Percentiles rank a stretch among this genome's conserved stretches.
Evolutionary conservation across 2,329 filamentous ascomycete species (phyloP).

Genomic region (Fonsecaea erecta): DNA sequence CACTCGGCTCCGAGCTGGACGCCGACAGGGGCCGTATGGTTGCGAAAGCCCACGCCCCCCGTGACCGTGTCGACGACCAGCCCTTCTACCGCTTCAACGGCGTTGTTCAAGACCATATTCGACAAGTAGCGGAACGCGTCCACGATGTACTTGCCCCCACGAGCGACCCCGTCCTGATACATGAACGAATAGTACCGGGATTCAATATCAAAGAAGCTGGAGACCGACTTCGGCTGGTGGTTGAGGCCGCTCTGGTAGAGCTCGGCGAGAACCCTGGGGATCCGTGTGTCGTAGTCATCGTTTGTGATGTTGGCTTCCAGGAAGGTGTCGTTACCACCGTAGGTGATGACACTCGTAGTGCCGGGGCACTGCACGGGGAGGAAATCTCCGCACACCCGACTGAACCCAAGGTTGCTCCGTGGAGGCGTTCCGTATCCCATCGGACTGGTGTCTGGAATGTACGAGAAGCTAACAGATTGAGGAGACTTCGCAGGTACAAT

Average conservation of each 20-base stretch:
- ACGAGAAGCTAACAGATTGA: constrained; percentile 43
- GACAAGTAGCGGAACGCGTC: constrained; percentile 42
- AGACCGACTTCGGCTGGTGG: constrained; percentile 42
- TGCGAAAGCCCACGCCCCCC: constrained; percentile 53
- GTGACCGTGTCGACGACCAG: constrained; percentile 44
- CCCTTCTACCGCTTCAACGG: constrained; percentile 46
- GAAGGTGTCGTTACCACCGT: constrained; percentile 36
- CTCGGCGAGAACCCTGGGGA: constrained; percentile 44
- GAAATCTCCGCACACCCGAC: constrained; percentile 41
- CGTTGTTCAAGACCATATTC: constrained; percentile 44
- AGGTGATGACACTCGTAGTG: constrained; percentile 33
- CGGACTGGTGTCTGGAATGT: constrained; percentile 45
- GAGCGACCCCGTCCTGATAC: constrained; percentile 23
- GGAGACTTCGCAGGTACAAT: constrained; percentile 38
- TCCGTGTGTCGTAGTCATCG: constrained; percentile 41
- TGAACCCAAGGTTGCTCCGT: constrained; percentile 41
- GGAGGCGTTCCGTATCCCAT: constrained; percentile 49
- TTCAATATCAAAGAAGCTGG: constrained; percentile 53
- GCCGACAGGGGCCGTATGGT: constrained; percentile 50
- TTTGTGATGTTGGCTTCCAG: constrained; percentile 32
- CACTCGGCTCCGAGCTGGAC: constrained; percentile 51
- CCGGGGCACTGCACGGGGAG: constrained; percentile 38
- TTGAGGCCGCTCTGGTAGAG: constrained; percentile 48
- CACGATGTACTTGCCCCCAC: constrained; percentile 38
- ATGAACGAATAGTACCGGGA: constrained; percentile 39